Base-by-base conservation (phyloP, 140 eudicot genomes). In the Ambrosia hybrid region DNA sequence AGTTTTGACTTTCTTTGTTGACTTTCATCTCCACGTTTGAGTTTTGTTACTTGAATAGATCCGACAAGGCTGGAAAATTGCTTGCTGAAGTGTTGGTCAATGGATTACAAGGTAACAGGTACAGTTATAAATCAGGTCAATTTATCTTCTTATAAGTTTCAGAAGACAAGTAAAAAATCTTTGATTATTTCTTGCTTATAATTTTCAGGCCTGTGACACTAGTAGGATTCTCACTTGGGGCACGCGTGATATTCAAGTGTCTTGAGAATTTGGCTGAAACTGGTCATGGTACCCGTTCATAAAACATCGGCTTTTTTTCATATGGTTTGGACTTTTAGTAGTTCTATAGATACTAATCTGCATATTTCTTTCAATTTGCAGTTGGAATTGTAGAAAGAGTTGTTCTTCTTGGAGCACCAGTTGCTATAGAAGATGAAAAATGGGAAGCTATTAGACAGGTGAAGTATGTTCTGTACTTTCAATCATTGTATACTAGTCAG, bases 21-120 rank as follows among this genome's bases (percentile, higher is more conserved):
- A 60, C 13, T 65, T 51, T 33, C 17, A 36, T 56, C 5, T 39
- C 12, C 37, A 6, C 9, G 5, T 57, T 53, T 41, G 33, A 36
- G 3, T 59, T 68, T 73, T 73, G 57, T 16, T 68, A 9, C 49
- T 64, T 65, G 16, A 52, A 51, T 72, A 93, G 99, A 84, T 86
- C 99, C 53, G 99, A 94, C 72, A 90, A 94, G 82, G 92, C 96
- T 11, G 96, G 97, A 76, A 86, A 82, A 78, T 79, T 94, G 77
- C 96, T 94, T 74, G 96, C 99, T 70, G 96, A 94, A 80, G 99
- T 90, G 26, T 74, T 94, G 39, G 57, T 84, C 70, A 90, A 90
- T 45, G 99, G 96, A 65, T 71, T 88, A 76, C 99, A 94, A 71
- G 99, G 99, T 61, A 86, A 90, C 71, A 88, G 99, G 99, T 90